Evolutionary conservation across 495 filamentous ascomycete species (phyloP), one percentile per base, ranked within the genome.

Genomic region (Xylaria flabelliformis): DNA sequence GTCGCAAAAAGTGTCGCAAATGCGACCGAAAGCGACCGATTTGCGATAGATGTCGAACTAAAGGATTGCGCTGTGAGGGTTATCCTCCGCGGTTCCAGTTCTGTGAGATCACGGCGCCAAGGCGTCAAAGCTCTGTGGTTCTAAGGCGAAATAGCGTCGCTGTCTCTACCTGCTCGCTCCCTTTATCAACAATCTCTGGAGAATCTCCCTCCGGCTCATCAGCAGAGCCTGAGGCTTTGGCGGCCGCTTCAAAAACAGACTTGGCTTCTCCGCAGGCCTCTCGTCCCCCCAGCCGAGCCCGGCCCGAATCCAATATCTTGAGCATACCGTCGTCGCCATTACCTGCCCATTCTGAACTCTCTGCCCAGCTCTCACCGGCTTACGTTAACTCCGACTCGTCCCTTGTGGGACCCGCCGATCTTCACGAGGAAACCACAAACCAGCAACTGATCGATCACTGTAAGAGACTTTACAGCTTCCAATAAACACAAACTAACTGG

Each of bases 1-100:
- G 53, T 17, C 53, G 53, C 26, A 58, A 58, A 58, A 58, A 58
- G 53, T 58, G 53, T 13, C 53, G 53, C 53, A 58, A 58, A 58
- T 58, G 53, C 26, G 53, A 58, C 53, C 53, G 53, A 32, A 58
- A 58, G 53, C 53, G 53, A 4, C 53, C 53, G 21, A 58, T 58
- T 6, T 58, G 53, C 53, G 26, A 58, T 4, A 58, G 53, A 58
- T 58, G 53, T 34, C 53, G 53, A 26, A 58, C 53, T 9, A 58
- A 58, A 26, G 53, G 53, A 26, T 58, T 58, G 53, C 53, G 34
- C 24, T 58, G 53, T 21, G 53, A 58, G 53, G 53, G 53, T 21
- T 58, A 58, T 32, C 53, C 53, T 26, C 53, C 53, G 24, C 53
- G 53, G 4, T 58, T 58, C 19, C 53, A 58, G 53, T 58, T 58